Base-by-base conservation (phyloP, 768 basidiomycete species). In the Pleurotus cornucopiae region DNA sequence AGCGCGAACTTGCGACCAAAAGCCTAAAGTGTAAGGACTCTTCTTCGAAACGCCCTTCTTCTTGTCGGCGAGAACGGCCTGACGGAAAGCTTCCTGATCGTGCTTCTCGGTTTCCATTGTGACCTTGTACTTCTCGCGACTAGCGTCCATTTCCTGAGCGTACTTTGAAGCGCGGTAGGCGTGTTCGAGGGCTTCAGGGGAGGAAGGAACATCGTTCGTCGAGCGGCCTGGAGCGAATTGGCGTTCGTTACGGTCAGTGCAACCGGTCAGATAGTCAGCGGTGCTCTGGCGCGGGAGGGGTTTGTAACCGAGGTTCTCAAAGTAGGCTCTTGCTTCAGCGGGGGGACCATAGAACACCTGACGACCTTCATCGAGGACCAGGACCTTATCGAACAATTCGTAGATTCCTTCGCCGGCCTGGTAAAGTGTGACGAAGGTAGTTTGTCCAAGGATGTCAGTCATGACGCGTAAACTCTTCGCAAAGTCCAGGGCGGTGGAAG, bases 401-500 rank as follows among this genome's bases (percentile, higher is more conserved):
- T 88, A 88, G 58, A 89, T 87, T 52, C 77, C 82, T 68, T 94
- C 90, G 58, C 90, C 86, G 5, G 91, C 92, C 67, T 94, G 89
- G 63, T 91, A 85, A 76, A 94, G 69, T 4, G 88, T 85, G 7
- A 91, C 86, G 64, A 94, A 88, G 6, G 86, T 91, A 2, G 90
- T 88, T 68, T 86, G 85, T 5, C 85, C 82, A 14, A 87, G 76
- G n/a, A 91, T 71, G 64, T 96, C 92, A 14, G 94, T 94, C 77
- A 91, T 84, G 37, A 91, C 74, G 14, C 92, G 79, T 53, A 96
- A 71, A 41, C 85, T 84, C 69, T 84, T 89, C 55, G 81, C 83
- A 62, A 91, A 95, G 65, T 96, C 94, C 47, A 94, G 76, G 1
- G 93, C 93, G 5, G 93, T 95, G 2, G 90, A 91, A 0, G 92